These are phyloP conservation scores for Lodderomyces metapsilosis DNA, from an alignment of 1,139 yeast species.

Conservation along the genomic window DNA sequence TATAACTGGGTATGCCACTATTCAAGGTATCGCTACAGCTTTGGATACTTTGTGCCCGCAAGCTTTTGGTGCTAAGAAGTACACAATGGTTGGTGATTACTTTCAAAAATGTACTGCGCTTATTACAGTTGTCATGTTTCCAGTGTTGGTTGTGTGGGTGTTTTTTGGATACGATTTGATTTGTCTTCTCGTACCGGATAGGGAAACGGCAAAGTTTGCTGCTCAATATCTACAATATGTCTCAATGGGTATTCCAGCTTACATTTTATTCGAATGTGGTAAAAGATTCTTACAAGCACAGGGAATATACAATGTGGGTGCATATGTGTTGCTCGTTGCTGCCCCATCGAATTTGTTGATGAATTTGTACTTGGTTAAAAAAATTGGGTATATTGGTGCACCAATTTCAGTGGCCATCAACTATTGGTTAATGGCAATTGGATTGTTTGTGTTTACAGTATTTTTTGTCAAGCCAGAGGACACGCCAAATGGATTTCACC, in stretches of 20 bases:
- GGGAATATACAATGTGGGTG: slow-evolving; percentile 77
- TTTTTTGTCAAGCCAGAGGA: slow-evolving; percentile 35
- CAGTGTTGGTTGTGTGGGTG: slow-evolving; percentile 50
- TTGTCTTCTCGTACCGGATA: slow-evolving; percentile 40
- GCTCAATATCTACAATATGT: slow-evolving; percentile 51
- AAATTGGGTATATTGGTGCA: slow-evolving; percentile 50
- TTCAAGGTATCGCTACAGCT: slow-evolving; percentile 58
- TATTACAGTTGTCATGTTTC: slow-evolving; percentile 46
- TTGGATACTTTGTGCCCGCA: slow-evolving; percentile 60
- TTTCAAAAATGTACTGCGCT: slow-evolving; percentile 57
- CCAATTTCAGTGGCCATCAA: slow-evolving; percentile 59
- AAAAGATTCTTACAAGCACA: slow-evolving; percentile 76
- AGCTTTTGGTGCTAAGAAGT: slow-evolving; percentile 57
- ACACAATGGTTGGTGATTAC: slow-evolving; percentile 51
- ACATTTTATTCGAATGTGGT: slow-evolving; percentile 67
- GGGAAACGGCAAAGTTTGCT: slow-evolving; percentile 50
- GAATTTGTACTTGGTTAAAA: slow-evolving; percentile 41
- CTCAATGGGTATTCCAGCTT: slow-evolving; percentile 60
- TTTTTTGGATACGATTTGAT: slow-evolving; percentile 43
- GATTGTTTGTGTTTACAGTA: slow-evolving; percentile 41
- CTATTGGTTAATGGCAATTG: slow-evolving; percentile 56
- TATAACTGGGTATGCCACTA: slow-evolving; percentile 57
- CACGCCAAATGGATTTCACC: slow-evolving; percentile 41
- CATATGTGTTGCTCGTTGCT: slow-evolving; percentile 63
- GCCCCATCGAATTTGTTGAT: slow-evolving; percentile 58